phyloP scores from a whole-genome alignment of 2,329 filamentous ascomycete genomes.

The Pestalotiopsis sp. region DNA sequence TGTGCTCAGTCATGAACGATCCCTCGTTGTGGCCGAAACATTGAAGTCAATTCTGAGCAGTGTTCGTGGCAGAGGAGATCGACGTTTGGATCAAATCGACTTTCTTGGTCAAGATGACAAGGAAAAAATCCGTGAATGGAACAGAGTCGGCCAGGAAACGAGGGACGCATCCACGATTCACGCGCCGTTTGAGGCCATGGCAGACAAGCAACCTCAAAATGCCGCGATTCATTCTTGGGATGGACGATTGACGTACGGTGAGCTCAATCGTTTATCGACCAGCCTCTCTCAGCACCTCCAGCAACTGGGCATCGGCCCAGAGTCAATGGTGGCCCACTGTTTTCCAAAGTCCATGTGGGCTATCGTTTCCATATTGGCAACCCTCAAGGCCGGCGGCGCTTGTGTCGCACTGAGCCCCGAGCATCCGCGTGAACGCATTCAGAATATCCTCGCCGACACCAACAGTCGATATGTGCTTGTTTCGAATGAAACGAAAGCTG shows the following conservation, averaged over 20 bases:
- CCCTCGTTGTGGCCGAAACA: not conserved
- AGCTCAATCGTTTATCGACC: constrained; percentile 28
- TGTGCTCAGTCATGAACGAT: not conserved
- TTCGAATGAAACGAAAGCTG: not conserved
- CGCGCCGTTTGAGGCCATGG: not conserved
- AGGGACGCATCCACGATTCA: not conserved
- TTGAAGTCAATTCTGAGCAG: not conserved
- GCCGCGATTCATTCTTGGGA: constrained; percentile 31
- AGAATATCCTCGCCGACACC: constrained; percentile 31
- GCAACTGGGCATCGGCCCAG: constrained; percentile 27
- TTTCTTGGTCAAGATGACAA: constrained; percentile 1
- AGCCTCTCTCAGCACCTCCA: constrained; percentile 25
- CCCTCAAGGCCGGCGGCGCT: constrained; percentile 36
- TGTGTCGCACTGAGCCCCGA: constrained; percentile 38
- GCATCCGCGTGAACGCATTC: constrained; percentile 36
- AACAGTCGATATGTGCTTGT: constrained; percentile 10
- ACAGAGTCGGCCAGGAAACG: not conserved
- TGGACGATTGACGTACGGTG: constrained; percentile 30
- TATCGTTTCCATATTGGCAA: constrained; percentile 33
- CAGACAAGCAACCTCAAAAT: not conserved
- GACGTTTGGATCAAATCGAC: not conserved
- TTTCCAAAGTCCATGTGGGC: constrained; percentile 38
- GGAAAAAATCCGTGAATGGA: not conserved
- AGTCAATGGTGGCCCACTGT: constrained; percentile 33
- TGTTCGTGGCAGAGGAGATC: not conserved